phyloP scores from a whole-genome alignment of 768 basidiomycete species.

The Lentinula lateritia region DNA sequence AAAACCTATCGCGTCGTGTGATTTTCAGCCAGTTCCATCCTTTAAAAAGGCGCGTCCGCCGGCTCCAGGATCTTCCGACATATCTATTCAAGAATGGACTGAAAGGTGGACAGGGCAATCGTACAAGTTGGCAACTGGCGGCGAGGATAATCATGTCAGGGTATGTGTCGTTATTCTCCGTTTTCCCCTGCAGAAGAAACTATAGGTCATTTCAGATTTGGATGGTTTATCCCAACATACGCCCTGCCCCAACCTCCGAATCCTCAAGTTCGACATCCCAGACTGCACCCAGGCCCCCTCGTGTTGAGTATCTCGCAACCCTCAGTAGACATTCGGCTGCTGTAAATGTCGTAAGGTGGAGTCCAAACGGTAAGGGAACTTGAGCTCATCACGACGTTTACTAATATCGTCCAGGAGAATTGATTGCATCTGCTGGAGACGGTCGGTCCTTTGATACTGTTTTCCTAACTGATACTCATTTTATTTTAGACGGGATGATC shows the following conservation, averaged over 20 bases:
- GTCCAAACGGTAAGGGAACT: slow-evolving; percentile 72
- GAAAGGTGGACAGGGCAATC: slow-evolving; percentile 61
- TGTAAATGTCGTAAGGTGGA: slow-evolving; percentile 95
- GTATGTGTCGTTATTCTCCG: slow-evolving; percentile 44
- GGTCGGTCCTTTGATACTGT: slow-evolving; percentile 47
- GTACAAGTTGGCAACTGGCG: slow-evolving; percentile 92
- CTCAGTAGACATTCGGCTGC: slow-evolving; percentile 88
- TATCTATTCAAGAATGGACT: slow-evolving; percentile 8
- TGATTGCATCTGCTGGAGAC: slow-evolving; percentile 95
- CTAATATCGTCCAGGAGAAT: slow-evolving; percentile 53
- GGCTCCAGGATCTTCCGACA: slow-evolving; percentile 28
- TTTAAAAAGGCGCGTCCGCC: slow-evolving; percentile 76
- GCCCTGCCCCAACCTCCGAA: slow-evolving; percentile 50
- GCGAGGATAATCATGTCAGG: slow-evolving; percentile 95
- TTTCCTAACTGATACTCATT: not conserved
- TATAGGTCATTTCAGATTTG: slow-evolving; percentile 54
- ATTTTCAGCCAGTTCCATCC: slow-evolving; percentile 77
- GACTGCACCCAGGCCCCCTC: slow-evolving; percentile 48
- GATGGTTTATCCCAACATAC: slow-evolving; percentile 91
- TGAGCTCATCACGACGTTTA: slow-evolving; percentile 2
- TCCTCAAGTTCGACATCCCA: slow-evolving; percentile 19
- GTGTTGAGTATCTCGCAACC: slow-evolving; percentile 94
- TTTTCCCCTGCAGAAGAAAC: not conserved
- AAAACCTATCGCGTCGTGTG: slow-evolving; percentile 93
- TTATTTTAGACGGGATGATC: slow-evolving; percentile 82